Conservation (phyloP, 2,329 filamentous ascomycete species). For the Fusarium heterosporum region DNA sequence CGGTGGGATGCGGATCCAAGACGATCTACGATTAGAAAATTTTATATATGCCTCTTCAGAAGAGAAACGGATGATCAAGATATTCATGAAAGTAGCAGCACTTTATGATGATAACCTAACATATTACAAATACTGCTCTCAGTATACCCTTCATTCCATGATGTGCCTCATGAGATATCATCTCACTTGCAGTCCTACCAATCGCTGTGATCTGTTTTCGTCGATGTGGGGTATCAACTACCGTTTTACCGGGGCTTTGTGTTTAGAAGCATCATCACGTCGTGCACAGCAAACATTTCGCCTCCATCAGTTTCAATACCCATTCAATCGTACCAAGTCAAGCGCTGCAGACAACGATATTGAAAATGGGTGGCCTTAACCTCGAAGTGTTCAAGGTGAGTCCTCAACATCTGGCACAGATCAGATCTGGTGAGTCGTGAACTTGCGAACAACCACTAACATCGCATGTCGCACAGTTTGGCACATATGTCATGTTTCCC, state of each 20-base stretch:
- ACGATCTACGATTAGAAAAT: slow-evolving; percentile 28
- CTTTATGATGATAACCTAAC: slow-evolving; percentile 1
- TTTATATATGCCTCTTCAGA: slow-evolving; percentile 26
- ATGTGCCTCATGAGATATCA: slow-evolving; percentile 6
- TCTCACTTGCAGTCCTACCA: slow-evolving; percentile 23
- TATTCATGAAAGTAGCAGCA: slow-evolving; percentile 9
- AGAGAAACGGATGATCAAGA: slow-evolving; percentile 18
- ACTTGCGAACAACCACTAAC: slow-evolving; percentile 11
- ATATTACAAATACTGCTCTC: slow-evolving; percentile 1
- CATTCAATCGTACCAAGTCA: slow-evolving; percentile 8
- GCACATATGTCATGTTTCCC: slow-evolving; percentile 98
- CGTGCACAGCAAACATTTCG: slow-evolving; percentile 32
- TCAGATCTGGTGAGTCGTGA: not conserved
- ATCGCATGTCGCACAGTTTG: slow-evolving; percentile 72
- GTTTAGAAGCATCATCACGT: slow-evolving; percentile 37
- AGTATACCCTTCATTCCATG: slow-evolving; percentile 1
- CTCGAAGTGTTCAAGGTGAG: slow-evolving; percentile 93
- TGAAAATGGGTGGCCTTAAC: slow-evolving; percentile 80
- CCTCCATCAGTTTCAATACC: slow-evolving; percentile 26
- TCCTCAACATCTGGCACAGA: not conserved
- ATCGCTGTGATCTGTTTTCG: slow-evolving; percentile 24
- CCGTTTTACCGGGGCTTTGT: slow-evolving; percentile 42
- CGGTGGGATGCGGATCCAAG: slow-evolving; percentile 17
- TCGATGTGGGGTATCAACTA: slow-evolving; percentile 30
- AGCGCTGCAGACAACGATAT: slow-evolving; percentile 8